phyloP scores from a whole-genome alignment of 2,329 filamentous ascomycete genomes.

The Colletotrichum siamense region DNA sequence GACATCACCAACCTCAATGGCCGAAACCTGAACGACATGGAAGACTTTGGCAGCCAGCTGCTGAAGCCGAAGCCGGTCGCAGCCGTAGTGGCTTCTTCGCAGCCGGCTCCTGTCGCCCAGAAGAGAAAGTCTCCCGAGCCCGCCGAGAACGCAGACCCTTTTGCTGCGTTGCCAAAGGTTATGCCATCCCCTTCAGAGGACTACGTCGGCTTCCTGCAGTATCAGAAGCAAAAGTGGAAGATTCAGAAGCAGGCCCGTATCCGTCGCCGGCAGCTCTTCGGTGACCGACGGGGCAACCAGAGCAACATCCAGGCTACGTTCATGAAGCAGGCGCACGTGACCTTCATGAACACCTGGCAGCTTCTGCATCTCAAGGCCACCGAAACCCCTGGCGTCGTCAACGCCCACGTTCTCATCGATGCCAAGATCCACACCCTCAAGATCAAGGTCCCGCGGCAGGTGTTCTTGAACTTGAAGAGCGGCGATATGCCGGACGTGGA shows the following conservation, averaged over 20 bases:
- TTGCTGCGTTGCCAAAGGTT: slow-evolving; percentile 77
- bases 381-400: slow-evolving; percentile 84
- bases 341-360: slow-evolving; percentile 95
- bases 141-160: slow-evolving; percentile 74
- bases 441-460: slow-evolving; percentile 84
- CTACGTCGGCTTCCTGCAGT: slow-evolving; percentile 86
- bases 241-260: slow-evolving; percentile 90
- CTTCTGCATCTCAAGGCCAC: slow-evolving; percentile 85
- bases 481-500: slow-evolving; percentile 89
- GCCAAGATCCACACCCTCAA: slow-evolving; percentile 88
- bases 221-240: slow-evolving; percentile 99
- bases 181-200: slow-evolving; percentile 89
- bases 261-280: slow-evolving; percentile 88
- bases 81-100: slow-evolving; percentile 58
- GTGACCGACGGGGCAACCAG: slow-evolving; percentile 76
- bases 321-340: slow-evolving; percentile 87
- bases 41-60: slow-evolving; percentile 78
- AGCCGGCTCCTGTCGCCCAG: slow-evolving; percentile 58
- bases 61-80: slow-evolving; percentile 68
- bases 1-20: slow-evolving; percentile 73
- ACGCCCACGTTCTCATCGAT: slow-evolving; percentile 90
- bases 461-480: slow-evolving; percentile 91
- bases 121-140: slow-evolving; percentile 80
- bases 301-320: slow-evolving; percentile 74
- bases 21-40: slow-evolving; percentile 69